Evolutionary conservation across 495 filamentous ascomycete species (phyloP), one percentile per base, ranked within the genome.

Genomic region (Aspergillus sclerotiicarbonarius): DNA sequence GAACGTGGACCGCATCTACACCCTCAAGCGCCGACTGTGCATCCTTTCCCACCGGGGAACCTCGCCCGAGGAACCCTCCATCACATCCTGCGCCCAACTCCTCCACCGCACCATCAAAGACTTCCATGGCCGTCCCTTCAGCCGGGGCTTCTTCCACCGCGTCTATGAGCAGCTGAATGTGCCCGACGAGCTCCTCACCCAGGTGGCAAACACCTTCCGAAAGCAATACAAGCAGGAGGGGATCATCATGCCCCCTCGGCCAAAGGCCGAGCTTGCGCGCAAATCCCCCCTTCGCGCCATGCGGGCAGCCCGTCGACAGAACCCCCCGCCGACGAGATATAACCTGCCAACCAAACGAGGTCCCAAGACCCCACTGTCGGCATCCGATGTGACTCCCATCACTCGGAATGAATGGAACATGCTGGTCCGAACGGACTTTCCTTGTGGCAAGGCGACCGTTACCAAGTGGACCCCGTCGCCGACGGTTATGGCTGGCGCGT

Each of bases 1-100:
- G 0, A 84, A 82, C 15, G 80, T 90, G 44, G 87, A 91, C 68
- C 81, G 86, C 55, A 75, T 90, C 62, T 90, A 89, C 71, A 89
- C 82, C 44, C 86, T 91, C 74, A 88, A 89, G 63, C 78, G 81
- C 32, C 77, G 83, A 5, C 76, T 90, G 3, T 81, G 82, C 54
- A 76, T 81, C 16, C 82, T 87, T 53, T 76, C 81, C 8, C 71
- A 63, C 45, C 69, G 62, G 37, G 59, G 66, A 8, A 67, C 60
- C 57, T 58, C 60, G 53, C 43, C 64, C 54, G 61, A 69, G 60
- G 70, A 72, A 45, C 67, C 75, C 31, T 80, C 72, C 48, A 71
- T 79, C 35, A 68, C 68, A 8, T 83, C 83, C 18, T 78, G 76
- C 49, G 74, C 78, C 6, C 74, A 78, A 13, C 75, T 89, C 55